Percentiles rank a stretch among this genome's conserved stretches.
Evolutionary conservation across 495 filamentous ascomycete species (phyloP).

Genomic region (Cenococcum geophilum): DNA sequence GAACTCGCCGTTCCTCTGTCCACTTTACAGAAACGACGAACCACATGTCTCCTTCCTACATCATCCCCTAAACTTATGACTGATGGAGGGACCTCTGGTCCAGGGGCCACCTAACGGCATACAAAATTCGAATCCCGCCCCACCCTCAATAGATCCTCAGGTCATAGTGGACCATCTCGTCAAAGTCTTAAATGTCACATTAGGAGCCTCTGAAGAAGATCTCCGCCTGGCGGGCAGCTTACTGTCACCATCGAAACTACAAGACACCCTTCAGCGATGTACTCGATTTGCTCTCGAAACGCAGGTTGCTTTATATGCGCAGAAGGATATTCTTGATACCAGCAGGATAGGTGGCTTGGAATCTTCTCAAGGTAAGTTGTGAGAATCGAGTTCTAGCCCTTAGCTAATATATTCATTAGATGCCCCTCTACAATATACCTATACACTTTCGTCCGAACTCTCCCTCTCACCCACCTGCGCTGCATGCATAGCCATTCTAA

Average conservation of each 20-base stretch:
- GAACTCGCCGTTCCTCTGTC: not conserved
- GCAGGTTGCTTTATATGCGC: conserved; percentile 81
- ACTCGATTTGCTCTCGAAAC: conserved; percentile 82
- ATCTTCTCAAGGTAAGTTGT: conserved; percentile 42
- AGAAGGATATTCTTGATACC: conserved; percentile 62
- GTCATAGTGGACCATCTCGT: conserved; percentile 71
- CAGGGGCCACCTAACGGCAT: conserved; percentile 35
- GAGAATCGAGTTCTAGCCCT: conserved; percentile 11
- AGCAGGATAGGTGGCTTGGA: conserved; percentile 43
- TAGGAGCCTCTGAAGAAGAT: conserved; percentile 76
- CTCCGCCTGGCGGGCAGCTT: conserved; percentile 75
- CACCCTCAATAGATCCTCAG: conserved; percentile 50
- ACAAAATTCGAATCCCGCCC: conserved; percentile 35
- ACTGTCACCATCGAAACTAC: conserved; percentile 60
- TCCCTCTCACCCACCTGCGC: conserved; percentile 70
- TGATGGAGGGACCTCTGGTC: conserved; percentile 40
- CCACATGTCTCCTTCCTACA: conserved; percentile 25
- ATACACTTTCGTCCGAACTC: conserved; percentile 74
- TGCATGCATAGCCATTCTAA: conserved; percentile 80
- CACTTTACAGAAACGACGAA: conserved; percentile 10
- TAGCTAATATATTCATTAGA: conserved; percentile 29
- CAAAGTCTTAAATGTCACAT: conserved; percentile 70
- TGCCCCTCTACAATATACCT: conserved; percentile 52
- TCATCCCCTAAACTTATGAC: conserved; percentile 15
- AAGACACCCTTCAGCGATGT: conserved; percentile 80